Evolutionary conservation across 768 basidiomycete species (phyloP), one percentile per base, ranked within the genome.

Genomic region (Amanita phalloides): DNA sequence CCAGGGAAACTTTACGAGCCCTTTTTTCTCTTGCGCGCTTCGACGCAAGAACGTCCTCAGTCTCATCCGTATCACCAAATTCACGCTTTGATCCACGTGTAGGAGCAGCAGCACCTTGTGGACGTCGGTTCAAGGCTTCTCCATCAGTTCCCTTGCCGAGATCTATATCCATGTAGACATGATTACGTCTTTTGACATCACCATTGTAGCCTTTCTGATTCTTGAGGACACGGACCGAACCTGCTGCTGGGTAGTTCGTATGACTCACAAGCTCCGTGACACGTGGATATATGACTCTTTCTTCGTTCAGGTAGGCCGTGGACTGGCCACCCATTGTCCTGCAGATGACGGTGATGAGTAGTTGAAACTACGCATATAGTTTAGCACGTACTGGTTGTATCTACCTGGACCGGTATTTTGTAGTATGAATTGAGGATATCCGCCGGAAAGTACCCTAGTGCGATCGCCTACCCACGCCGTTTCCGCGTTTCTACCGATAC

Each of bases 21-120:
- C 78, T 71, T 62, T 80, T 81, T 52, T 78, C 81, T 39, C 72
- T 70, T 8, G 66, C 63, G 23, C 64, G 69, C 30, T 67, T 63
- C 28, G 63, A 63, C 10, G 56, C 59, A 8, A 64, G 56, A 36
- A 62, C 55, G 38, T 73, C 72, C n/a, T 69, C 64, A 21, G 66
- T 65, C 14, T 75, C 76, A 20, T 78, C 76, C 30, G 73, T 71
- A 23, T 68, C 67, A 26, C 68, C 73, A 35, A 76, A 63, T 41
- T 66, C 69, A 48, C 81, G 74, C 61, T 80, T 81, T 41, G 73
- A 70, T 8, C 73, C 75, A 51, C 78, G 75, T 53, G 64, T 69
- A 23, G 60, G 61, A 13, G 49, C 26, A 43, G 49, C 14, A 11
- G 9, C 35, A 13, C 10, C 2, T 14, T 25, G 35, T 23, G 8